Evolutionary conservation across 1,284 basidiomycete genomes (phyloP), one percentile per base, ranked within the genome.

Genomic region (Ceratobasidium sp.): DNA sequence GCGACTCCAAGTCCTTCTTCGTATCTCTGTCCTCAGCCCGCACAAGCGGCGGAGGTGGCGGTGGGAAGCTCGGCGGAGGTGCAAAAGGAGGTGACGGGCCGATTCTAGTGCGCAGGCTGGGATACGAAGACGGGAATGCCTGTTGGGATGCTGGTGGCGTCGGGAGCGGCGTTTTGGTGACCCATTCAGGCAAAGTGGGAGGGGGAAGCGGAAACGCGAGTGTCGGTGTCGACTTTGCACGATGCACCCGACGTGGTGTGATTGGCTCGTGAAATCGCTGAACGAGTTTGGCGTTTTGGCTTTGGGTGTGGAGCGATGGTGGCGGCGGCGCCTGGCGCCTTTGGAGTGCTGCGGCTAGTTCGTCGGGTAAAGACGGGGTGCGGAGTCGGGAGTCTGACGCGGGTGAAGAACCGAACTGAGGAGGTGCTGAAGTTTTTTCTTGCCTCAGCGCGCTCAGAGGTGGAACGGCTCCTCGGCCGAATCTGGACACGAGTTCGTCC

Each of bases 381-480:
- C 32, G 16, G 28, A 12, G 48, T 41, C 36, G 52, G 12, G 52
- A 34, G 30, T 14, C 53, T 10, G 43, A 45, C 8, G 14, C 36
- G 8, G 36, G 14, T 39, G 36, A 39, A 39, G 14, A 39, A 26
- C 41, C 41, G 36, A 23, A 2, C 14, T 34, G 43, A 16, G 53
- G 39, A n/a, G 67, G 43, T 32, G 67, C 43, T 46, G 55, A 39
- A 48, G 53, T 58, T 59, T 70, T 70, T 59, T 70, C 67, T 23
- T 70, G 53, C 28, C 67, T 23, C 41, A 70, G 53, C 14, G 53
- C 28, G 30, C 36, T 46, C 28, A 70, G 30, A 21, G 55, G 67
- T 21, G 67, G 67, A 28, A 70, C 67, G 41, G 41, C 67, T 6
- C 67, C 53, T 34, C 67, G 67, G 67, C 67, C 67, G 45, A 70